These are phyloP conservation scores for Salix arbutifolia DNA, from an alignment of 345 rosid species.

Conservation along the genomic window DNA sequence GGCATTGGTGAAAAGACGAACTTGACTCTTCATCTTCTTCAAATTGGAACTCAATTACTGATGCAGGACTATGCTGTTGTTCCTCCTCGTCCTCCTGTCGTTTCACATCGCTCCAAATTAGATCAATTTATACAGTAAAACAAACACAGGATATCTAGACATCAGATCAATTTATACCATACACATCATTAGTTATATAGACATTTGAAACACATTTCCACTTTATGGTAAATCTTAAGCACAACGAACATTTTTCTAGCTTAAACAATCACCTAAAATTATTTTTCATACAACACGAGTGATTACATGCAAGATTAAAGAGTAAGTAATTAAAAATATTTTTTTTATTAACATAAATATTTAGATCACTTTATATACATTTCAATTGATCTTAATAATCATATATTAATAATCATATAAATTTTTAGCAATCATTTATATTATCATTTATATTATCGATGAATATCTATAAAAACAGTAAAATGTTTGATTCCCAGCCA, in stretches of 20 bases:
- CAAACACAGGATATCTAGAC: not conserved
- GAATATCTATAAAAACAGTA: too few species aligned
- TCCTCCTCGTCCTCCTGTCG: conserved; percentile 45
- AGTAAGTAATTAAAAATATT: not conserved
- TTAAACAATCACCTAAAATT: not conserved
- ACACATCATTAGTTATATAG: not conserved
- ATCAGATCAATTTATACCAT: not conserved
- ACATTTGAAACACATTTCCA: not conserved
- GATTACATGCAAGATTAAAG: not conserved
- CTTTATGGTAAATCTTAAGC: not conserved
- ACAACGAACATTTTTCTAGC: not conserved
- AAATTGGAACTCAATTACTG: conserved; percentile 40
- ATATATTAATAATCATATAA: too few species aligned
- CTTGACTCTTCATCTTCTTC: conserved; percentile 37
- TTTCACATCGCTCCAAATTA: conserved; percentile 2
- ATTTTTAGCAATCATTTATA: too few species aligned
- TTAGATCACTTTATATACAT: too few species aligned
- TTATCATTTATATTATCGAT: too few species aligned
- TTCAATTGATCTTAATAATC: too few species aligned
- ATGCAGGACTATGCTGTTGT: conserved; percentile 45
- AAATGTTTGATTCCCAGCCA: not conserved
- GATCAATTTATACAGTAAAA: not conserved
- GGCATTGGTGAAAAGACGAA: conserved; percentile 39
- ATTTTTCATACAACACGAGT: not conserved
- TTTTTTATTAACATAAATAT: too few species aligned